phyloP scores from a whole-genome alignment of 495 filamentous ascomycete genomes.

The Schizothecium vesticola region DNA sequence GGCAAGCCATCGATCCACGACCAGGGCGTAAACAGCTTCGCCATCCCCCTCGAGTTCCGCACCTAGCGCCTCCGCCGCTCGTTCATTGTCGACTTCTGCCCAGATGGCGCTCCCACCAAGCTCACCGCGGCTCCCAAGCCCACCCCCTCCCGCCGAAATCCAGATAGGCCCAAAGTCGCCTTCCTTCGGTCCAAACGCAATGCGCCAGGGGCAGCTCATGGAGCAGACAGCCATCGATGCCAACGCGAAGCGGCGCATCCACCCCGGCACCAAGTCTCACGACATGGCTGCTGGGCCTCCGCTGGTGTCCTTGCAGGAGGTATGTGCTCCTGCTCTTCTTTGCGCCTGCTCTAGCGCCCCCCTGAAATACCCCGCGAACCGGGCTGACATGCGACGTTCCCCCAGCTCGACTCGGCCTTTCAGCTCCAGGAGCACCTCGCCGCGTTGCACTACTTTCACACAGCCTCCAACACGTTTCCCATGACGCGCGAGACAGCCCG shows the following conservation, averaged over 20 bases:
- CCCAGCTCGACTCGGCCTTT: slow-evolving; percentile 86
- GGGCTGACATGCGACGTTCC: slow-evolving; percentile 2
- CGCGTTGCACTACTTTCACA: slow-evolving; percentile 78
- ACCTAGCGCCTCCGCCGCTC: neutral
- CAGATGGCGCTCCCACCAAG: slow-evolving; percentile 61
- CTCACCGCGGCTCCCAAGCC: slow-evolving; percentile 82
- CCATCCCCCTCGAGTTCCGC: neutral
- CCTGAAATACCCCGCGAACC: neutral
- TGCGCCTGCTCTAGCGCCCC: neutral
- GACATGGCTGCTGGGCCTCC: slow-evolving; percentile 93
- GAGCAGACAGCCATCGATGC: slow-evolving; percentile 51
- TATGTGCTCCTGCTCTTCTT: slow-evolving; percentile 32
- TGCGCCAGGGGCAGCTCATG: slow-evolving; percentile 51
- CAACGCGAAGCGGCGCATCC: slow-evolving; percentile 70
- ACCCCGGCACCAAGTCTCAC: slow-evolving; percentile 81
- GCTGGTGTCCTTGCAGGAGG: slow-evolving; percentile 75
- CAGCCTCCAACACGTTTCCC: slow-evolving; percentile 56
- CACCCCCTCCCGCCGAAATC: slow-evolving; percentile 84
- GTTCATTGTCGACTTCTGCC: neutral
- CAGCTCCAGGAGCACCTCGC: slow-evolving; percentile 98
- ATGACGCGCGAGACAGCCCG: slow-evolving; percentile 68
- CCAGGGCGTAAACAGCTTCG: neutral
- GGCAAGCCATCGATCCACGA: neutral
- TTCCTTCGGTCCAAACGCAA: slow-evolving; percentile 51
- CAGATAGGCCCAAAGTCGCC: slow-evolving; percentile 84